Evolutionary conservation across 2,329 filamentous ascomycete species (phyloP), one percentile per base, ranked within the genome.

Genomic region (Neofusicoccum umdonicola): DNA sequence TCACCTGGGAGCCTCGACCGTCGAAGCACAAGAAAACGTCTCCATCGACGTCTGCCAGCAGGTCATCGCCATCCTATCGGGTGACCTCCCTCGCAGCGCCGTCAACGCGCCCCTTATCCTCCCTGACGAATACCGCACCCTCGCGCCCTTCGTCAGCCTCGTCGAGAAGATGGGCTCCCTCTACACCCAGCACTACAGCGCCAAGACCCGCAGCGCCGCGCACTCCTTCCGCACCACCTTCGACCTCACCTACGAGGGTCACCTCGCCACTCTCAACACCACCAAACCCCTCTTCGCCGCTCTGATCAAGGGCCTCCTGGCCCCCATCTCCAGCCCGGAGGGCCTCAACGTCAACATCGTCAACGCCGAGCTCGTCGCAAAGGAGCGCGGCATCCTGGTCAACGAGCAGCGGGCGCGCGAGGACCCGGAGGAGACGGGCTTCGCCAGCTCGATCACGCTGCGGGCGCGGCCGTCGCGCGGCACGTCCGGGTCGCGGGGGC

Each of bases 1-100:
- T 1, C 91, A 95, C 74, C 82, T 95, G 0, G 91, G 91, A 7
- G 91, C 91, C 0, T 91, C 88, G 0, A 95, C 91, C 0, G 84
- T 90, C 39, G 91, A 95, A 81, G 91, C 91, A 0, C 91, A 95
- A 74, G 90, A 94, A 72, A 93, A 93, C 67, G 91, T 93, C 3
- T 91, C 89, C 1, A 85, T 93, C 67, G 91, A 94, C 70, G 91
- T 94, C 8, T 94, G 91, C 75, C 88, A 89, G 39, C 91, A 95
- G 77, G 90, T 93, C 12, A 82, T 90, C 0, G 85, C 88, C 65
- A 91, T 94, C 47, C 80, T 95, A 2, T 81, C 83, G 0, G 91
- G 91, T 3, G 88, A 89, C 0, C 81, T 93, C 1, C 91, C 91
- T 0, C 90, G 90, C 1, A 87, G 85, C 19, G 90, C 91, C 4